Percentiles rank a stretch among this genome's conserved stretches.
These are phyloP conservation scores for Punica granatum DNA, from an alignment of 345 rosid genomes.

Conservation along the genomic window DNA sequence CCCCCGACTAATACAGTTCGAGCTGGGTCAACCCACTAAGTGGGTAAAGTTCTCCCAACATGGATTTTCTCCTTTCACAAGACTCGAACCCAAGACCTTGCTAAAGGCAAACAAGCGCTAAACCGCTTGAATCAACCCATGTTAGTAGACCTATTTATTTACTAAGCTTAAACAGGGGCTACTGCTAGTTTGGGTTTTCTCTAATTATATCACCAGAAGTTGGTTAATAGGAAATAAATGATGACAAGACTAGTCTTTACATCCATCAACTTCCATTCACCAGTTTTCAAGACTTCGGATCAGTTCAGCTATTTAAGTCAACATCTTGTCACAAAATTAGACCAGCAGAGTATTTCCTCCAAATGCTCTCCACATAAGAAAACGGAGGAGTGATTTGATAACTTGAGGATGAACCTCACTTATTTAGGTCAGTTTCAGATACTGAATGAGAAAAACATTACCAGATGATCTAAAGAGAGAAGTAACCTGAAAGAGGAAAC, in stretches of 20 bases:
- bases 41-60: too few species aligned
- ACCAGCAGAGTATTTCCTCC: background rate
- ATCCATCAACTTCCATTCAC: background rate
- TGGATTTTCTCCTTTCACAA: too few species aligned
- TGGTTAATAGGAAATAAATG: background rate
- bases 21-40: too few species aligned
- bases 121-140: too few species aligned
- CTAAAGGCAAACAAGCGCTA: too few species aligned
- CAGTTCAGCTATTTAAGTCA: too few species aligned
- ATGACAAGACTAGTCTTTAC: background rate
- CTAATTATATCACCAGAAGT: background rate
- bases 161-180: background rate
- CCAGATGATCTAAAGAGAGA: too few species aligned
- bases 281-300: background rate
- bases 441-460: background rate
- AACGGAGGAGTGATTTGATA: background rate
- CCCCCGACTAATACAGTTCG: too few species aligned
- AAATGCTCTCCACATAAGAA: background rate
- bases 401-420: background rate
- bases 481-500: too few species aligned
- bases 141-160: too few species aligned
- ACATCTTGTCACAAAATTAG: too few species aligned
- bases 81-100: too few species aligned
- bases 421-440: background rate
- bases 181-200: background rate